These are phyloP conservation scores for Seminavis robusta DNA, from an alignment of 108 stramenopile genomes.

Conservation along the genomic window DNA sequence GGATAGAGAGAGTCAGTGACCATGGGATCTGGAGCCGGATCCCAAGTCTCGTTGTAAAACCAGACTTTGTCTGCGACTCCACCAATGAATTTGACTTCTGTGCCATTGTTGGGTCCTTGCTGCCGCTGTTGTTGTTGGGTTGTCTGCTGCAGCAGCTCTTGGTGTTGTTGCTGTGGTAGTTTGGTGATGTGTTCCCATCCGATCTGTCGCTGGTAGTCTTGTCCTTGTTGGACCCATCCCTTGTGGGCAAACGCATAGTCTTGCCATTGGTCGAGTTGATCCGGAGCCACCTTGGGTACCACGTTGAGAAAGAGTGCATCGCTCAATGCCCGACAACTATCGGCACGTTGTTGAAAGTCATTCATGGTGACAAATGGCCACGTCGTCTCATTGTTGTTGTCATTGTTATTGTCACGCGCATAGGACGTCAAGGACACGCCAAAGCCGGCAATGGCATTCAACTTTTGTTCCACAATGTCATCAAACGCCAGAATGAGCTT, in stretches of 20 bases:
- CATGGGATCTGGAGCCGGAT: too few relatives aligned
- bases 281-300: slow-evolving; percentile 1
- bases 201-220: too few relatives aligned
- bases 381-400: too few relatives aligned
- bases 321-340: neutral
- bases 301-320: neutral
- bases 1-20: too few relatives aligned
- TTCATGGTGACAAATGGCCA: slow-evolving; percentile 9
- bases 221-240: too few relatives aligned
- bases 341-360: slow-evolving; percentile 7
- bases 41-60: too few relatives aligned
- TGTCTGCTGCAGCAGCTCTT: neutral
- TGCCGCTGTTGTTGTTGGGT: too few relatives aligned
- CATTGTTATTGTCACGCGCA: neutral
- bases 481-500: neutral
- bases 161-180: neutral
- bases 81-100: too few relatives aligned
- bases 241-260: too few relatives aligned
- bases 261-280: neutral
- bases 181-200: too few relatives aligned
- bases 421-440: neutral
- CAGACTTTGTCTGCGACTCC: too few relatives aligned
- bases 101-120: too few relatives aligned
- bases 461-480: neutral
- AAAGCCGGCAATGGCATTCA: slow-evolving; percentile 5